A percentile compares a stretch with the other conserved stretches of the same genome.
phyloP scores from a whole-genome alignment of 306 rosid genomes.

The Lathyrus sativus region DNA sequence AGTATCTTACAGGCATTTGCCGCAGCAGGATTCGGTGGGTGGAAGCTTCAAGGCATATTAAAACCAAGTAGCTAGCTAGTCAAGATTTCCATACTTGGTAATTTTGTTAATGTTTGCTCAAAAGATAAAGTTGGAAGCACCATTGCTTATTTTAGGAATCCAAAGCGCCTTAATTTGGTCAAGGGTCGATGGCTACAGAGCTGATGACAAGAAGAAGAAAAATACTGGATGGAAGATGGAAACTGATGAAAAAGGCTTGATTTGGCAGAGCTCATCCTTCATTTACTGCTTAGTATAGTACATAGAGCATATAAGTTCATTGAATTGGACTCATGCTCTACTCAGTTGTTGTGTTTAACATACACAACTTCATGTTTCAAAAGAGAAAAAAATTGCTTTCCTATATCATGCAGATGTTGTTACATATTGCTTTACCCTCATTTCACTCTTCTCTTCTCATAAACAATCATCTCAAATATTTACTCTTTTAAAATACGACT shows the following conservation, averaged over 20 bases:
- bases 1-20: conserved; percentile 72
- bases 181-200: not conserved
- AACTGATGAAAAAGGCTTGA: conserved; percentile 22
- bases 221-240: conserved; percentile 31
- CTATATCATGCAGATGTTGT: conserved; percentile 20
- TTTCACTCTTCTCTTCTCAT: not conserved
- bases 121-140: conserved; percentile 34
- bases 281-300: conserved; percentile 24
- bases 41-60: conserved; percentile 94
- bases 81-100: conserved; percentile 10
- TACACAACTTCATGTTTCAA: conserved; percentile 25
- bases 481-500: too few relatives aligned
- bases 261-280: conserved; percentile 30
- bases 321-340: conserved; percentile 40
- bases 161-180: conserved; percentile 11
- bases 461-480: too few relatives aligned
- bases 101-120: conserved; percentile 22
- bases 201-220: conserved; percentile 11
- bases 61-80: conserved; percentile 63
- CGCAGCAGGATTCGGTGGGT: conserved; percentile 90
- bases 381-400: conserved; percentile 13
- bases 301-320: conserved; percentile 32
- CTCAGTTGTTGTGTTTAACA: conserved; percentile 23
- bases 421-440: not conserved
- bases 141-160: conserved; percentile 21